Percentiles rank a stretch among this genome's conserved stretches.
phyloP scores from a whole-genome alignment of 495 filamentous ascomycete genomes.

The Cercophora newfieldiana region DNA sequence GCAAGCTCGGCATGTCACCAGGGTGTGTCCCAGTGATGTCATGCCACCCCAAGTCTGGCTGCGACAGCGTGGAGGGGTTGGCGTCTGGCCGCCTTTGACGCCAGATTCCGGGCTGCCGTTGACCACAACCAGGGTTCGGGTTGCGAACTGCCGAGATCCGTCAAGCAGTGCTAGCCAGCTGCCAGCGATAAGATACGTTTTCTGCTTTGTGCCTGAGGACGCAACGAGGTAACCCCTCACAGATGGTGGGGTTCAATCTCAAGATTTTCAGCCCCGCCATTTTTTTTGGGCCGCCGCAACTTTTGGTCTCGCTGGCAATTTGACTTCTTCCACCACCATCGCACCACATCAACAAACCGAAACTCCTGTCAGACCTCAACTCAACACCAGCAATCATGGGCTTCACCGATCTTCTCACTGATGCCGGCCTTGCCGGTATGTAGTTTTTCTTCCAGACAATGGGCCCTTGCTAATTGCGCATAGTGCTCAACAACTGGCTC shows the following conservation, averaged over 20 bases:
- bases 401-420: conserved; percentile 88
- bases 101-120: background rate
- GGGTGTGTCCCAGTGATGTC: conserved; percentile 4
- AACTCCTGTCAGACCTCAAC: conserved; percentile 16
- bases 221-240: background rate
- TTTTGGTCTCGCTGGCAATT: conserved; percentile 11
- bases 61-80: background rate
- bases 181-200: no score
- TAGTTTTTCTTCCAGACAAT: conserved; percentile 14
- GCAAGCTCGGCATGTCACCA: background rate
- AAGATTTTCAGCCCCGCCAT: conserved; percentile 30
- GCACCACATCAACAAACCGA: conserved; percentile 1
- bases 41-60: background rate
- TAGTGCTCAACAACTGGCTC: conserved; percentile 92
- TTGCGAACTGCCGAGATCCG: background rate
- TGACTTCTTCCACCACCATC: conserved; percentile 14
- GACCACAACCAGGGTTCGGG: background rate
- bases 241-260: background rate
- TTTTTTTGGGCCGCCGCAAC: conserved; percentile 17
- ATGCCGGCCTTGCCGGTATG: conserved; percentile 84
- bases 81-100: background rate
- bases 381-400: conserved; percentile 63
- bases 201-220: background rate
- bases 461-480: conserved; percentile 24
- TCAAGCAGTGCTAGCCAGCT: background rate